Conservation (phyloP, 2,329 filamentous ascomycete genomes). For the Pseudogymnoascus sp. region DNA sequence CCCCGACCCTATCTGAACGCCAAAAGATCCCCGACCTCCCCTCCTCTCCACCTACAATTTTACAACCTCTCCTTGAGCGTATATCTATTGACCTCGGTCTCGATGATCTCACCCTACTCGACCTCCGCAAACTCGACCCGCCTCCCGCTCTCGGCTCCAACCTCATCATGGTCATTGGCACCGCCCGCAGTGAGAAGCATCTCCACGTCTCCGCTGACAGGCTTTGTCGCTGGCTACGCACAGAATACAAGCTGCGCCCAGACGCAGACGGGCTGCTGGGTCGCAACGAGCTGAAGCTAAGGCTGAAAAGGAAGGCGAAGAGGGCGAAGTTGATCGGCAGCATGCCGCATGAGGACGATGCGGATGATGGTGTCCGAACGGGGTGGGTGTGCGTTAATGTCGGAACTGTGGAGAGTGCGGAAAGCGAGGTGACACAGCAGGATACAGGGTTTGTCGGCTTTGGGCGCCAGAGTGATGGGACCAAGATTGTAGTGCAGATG, state of each 20-base stretch:
- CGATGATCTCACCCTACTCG: conserved; percentile 71
- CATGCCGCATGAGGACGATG: conserved; percentile 49
- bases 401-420: conserved; percentile 53
- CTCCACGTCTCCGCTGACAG: conserved; percentile 84
- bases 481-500: conserved; percentile 62
- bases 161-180: conserved; percentile 86
- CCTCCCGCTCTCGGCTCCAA: conserved; percentile 81
- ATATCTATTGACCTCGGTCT: conserved; percentile 79
- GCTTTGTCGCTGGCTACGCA: conserved; percentile 78
- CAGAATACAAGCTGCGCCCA: conserved; percentile 62
- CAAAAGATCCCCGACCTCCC: conserved; percentile 53
- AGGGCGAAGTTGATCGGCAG: conserved; percentile 74
- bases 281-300: conserved; percentile 83
- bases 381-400: conserved; percentile 96
- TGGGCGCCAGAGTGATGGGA: conserved; percentile 49
- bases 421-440: conserved; percentile 36
- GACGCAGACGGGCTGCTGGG: conserved; percentile 83
- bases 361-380: conserved; percentile 81
- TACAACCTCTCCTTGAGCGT: conserved; percentile 67
- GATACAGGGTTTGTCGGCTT: conserved; percentile 67
- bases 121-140: conserved; percentile 76
- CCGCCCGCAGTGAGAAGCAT: conserved; percentile 86
- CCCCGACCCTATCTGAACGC: conserved; percentile 39
- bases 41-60: conserved; percentile 57
- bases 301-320: conserved; percentile 70